Base-by-base conservation (phyloP, 305 asterid species). In the Fraxinus velutina region DNA sequence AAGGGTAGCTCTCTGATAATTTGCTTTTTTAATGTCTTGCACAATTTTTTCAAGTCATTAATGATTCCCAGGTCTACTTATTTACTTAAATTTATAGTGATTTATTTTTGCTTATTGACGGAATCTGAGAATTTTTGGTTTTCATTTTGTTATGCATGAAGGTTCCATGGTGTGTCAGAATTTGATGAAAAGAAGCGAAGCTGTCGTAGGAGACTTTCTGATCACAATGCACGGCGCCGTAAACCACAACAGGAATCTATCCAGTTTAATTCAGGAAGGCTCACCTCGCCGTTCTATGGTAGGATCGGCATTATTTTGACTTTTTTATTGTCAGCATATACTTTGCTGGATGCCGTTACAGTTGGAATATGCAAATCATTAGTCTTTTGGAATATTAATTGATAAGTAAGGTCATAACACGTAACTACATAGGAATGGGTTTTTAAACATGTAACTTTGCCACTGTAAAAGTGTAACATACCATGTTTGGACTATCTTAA, bases 121-220 rank as follows among this genome's bases (percentile, higher is more conserved):
- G 73, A 64, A 60, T 81, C 73, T 80, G 39, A 62, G 33, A 76
- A 75, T 55, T 64, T 73, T 44, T 71, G 78, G 50, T 27, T 30
- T 68, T 27, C 37, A 77, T 74, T 42, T 78, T 42, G 27, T 44
- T 44, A 6, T 78, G 78, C 73, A 66, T 81, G 80, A 86, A 94
- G 98, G 97, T 94, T 94, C 90, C 98, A 94, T 84, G 85, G 89
- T 78, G 79, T 93, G 85, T 82, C 92, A 24, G 98, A 92, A 44
- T 95, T 95, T 88, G 98, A 95, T 77, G 97, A 90, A 3, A 92
- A 86, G 90, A 95, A 95, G 90, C 90, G 98, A 72, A 95, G 98
- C 87, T 95, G 98, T 84, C 89, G 98, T 60, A 90, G 94, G 83
- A 82, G 97, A 79, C 97, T 95, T 60, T 88, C 90, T 85, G 95